A percentile compares a stretch with the other conserved stretches of the same genome.
phyloP scores from a whole-genome alignment of 352 stramenopile genomes.

The Phytopythium cucurbitacearum region DNA sequence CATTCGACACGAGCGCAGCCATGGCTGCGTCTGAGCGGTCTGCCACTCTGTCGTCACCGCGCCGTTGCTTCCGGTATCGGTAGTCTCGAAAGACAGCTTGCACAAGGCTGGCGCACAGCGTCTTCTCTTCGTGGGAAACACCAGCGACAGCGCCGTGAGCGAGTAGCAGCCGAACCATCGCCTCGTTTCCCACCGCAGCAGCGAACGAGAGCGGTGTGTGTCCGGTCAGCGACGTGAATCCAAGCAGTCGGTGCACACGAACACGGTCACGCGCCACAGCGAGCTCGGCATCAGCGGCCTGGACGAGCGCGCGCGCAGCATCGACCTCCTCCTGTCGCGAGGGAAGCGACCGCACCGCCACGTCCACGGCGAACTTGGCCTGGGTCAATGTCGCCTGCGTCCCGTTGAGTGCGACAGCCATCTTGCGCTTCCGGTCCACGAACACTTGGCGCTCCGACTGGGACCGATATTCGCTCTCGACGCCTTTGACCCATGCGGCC shows the following conservation, averaged over 20 bases:
- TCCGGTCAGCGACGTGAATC: slow-evolving; percentile 52
- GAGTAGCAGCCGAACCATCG: slow-evolving; percentile 68
- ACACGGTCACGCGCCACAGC: slow-evolving; percentile 40
- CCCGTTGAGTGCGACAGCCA: slow-evolving; percentile 30
- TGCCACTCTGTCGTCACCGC: slow-evolving; percentile 3
- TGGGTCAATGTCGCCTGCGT: slow-evolving; percentile 33
- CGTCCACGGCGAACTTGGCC: slow-evolving; percentile 53
- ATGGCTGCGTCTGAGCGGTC: slow-evolving; percentile 37
- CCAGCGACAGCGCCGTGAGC: slow-evolving; percentile 46
- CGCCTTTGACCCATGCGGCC: slow-evolving; percentile 65
- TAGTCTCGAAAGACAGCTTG: slow-evolving; percentile 54
- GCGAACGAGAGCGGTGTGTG: slow-evolving; percentile 74
- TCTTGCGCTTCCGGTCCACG: slow-evolving; percentile 41
- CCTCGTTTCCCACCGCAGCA: slow-evolving; percentile 62
- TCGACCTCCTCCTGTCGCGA: slow-evolving; percentile 64
- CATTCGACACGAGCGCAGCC: slow-evolving; percentile 47
- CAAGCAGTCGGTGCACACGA: slow-evolving; percentile 42
- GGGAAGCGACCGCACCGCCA: slow-evolving; percentile 56
- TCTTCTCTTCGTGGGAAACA: slow-evolving; percentile 40
- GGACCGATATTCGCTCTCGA: slow-evolving; percentile 78
- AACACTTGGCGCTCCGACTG: slow-evolving; percentile 46
- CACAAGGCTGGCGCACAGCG: slow-evolving; percentile 57
- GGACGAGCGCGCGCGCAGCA: slow-evolving; percentile 14
- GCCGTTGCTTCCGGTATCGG: slow-evolving; percentile 26
- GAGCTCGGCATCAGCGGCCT: slow-evolving; percentile 34